A percentile compares a stretch with the other conserved stretches of the same genome.
Evolutionary conservation across 208 protist genomes (phyloP).

Genomic region (Crithidia expoeki): DNA sequence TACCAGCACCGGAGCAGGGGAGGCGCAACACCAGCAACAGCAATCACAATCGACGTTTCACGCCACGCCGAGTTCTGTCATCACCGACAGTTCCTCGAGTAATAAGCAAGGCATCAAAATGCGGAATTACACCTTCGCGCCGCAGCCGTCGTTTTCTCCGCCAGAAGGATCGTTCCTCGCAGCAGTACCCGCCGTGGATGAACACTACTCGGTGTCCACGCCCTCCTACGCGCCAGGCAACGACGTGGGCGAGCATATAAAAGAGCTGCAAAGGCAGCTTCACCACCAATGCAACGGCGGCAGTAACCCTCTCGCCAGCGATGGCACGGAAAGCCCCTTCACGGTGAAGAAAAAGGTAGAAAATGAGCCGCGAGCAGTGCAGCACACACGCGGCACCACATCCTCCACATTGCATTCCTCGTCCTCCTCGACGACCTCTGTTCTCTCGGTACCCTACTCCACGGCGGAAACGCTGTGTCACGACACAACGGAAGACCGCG

Average conservation of each 20-base stretch:
- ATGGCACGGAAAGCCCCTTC: background rate
- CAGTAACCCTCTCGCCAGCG: background rate
- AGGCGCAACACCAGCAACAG: background rate
- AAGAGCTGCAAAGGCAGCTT: background rate
- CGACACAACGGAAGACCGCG: background rate
- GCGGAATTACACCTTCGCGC: background rate
- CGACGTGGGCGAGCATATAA: background rate
- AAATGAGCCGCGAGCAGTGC: too few relatives aligned
- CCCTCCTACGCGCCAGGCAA: background rate
- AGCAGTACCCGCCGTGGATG: background rate
- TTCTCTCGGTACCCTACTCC: slow-evolving; percentile 6
- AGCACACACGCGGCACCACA: background rate
- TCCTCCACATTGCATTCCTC: background rate
- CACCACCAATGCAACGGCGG: background rate
- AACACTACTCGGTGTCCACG: background rate
- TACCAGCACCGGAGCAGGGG: background rate
- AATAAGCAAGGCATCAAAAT: background rate
- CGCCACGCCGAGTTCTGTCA: background rate
- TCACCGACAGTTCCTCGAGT: slow-evolving; percentile 9
- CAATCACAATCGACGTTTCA: background rate
- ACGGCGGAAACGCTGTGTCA: slow-evolving; percentile 22
- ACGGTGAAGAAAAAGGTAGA: background rate
- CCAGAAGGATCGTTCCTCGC: slow-evolving; percentile 2
- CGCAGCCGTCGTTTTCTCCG: background rate
- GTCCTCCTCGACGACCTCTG: background rate